Percentiles rank a stretch among this genome's conserved stretches.
These are phyloP conservation scores for Carallia pectinifolia DNA, from an alignment of 345 rosid genomes.

Conservation along the genomic window DNA sequence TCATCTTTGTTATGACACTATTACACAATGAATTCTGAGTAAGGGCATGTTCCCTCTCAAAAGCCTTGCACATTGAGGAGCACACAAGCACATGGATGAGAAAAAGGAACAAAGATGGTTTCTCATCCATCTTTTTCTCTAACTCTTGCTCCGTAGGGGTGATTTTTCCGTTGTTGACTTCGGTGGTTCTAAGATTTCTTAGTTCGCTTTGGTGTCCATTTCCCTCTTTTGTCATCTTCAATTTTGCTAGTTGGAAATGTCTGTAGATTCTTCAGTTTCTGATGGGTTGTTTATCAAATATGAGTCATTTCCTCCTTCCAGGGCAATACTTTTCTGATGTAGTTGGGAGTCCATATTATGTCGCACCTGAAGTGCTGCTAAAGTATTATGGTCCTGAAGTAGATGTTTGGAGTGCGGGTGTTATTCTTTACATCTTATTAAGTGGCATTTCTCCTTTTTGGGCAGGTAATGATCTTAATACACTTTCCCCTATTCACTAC, in stretches of 20 bases:
- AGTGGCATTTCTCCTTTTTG: slow-evolving; percentile 97
- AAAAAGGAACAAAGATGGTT: no score
- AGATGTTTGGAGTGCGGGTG: slow-evolving; percentile 98
- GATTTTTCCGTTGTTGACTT: no score
- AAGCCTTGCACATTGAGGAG: no score
- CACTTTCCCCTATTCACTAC: not conserved
- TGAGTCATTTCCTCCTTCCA: slow-evolving; percentile 27
- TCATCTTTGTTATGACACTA: no score
- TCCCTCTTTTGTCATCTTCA: no score
- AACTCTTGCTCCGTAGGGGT: no score
- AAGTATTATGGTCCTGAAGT: slow-evolving; percentile 87
- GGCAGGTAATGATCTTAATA: slow-evolving; percentile 54
- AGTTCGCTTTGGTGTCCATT: no score
- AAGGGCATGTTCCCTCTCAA: no score
- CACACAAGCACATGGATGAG: no score
- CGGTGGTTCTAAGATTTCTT: no score
- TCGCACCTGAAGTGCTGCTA: slow-evolving; percentile 92
- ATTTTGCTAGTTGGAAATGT: not conserved
- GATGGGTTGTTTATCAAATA: not conserved
- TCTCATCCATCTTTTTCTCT: no score
- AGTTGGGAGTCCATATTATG: slow-evolving; percentile 97
- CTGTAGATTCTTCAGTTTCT: slow-evolving; percentile 2
- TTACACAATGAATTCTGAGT: no score
- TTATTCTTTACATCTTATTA: slow-evolving; percentile 87
- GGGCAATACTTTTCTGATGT: slow-evolving; percentile 83